Base-by-base conservation (phyloP, 169 alveolate genomes). In the Plasmodium knowlesi region DNA sequence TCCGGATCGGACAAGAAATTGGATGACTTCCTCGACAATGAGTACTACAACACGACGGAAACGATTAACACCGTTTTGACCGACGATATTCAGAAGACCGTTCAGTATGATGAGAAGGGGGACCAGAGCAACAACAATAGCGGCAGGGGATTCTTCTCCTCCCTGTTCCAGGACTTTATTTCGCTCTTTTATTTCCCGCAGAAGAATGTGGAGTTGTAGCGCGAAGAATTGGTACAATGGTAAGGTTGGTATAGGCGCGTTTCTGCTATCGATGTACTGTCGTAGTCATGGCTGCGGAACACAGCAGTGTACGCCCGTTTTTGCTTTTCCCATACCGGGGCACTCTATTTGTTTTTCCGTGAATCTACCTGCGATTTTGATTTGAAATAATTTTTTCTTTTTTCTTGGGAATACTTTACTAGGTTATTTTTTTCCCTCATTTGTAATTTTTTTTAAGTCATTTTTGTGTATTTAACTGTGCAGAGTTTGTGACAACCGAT, bases 141-240 rank as follows among this genome's bases (percentile, higher is more conserved):
- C 46, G 39, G 61, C 12, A 73, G 67, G 61, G 93, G 93, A 2
- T 76, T 85, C 19, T 5, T 73, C 57, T 72, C 93, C n/a, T 73
- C 93, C 50, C 14, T 85, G 28, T 72, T 85, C 41, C 57, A 41
- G 30, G 57, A 73, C 67, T 30, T 85, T 9, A 5, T 85, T 73
- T 85, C 93, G 4, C 70, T 85, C 61, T 30, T 85, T 46, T 85
- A 85, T 41, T 85, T 85, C 25, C 93, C 93, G 39, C 32, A 54
- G 39, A 76, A 46, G 41, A 73, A 85, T 46, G 85, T 85, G 9
- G 93, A 85, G 70, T 74, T 85, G 57, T 85, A 73, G 41, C 28
- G 61, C 6, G 43, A 6, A 5, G 14, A 28, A 73, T 50, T 30
- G 3, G 32, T 16, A 22, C 8, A 61, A 12, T 12, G n/a, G n/a